Evolutionary conservation across 169 alveolate species (phyloP), one percentile per base, ranked within the genome.

Genomic region (Cryptosporidium sp.): DNA sequence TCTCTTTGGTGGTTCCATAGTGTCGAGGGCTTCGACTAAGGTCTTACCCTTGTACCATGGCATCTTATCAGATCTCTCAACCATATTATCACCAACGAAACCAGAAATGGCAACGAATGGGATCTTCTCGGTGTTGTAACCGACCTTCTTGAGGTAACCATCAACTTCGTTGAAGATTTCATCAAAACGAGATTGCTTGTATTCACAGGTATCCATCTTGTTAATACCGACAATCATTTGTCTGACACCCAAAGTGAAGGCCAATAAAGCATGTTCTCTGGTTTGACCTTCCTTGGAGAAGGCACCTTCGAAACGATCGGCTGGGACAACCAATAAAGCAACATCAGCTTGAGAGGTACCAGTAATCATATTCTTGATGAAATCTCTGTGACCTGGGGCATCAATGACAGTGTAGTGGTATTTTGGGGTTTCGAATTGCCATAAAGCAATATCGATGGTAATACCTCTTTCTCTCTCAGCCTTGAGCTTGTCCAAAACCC

Each of bases 341-440:
- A 96, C 99, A 94, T 98, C 99, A 68, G 99, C 99, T 93, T 97
- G 99, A 39, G 99, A 97, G 45, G 99, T 96, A 85, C 99, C 99
- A 56, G 99, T 97, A 94, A 98, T 98, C 99, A 98, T 98, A 95
- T 98, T 98, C 96, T 97, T 97, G 93, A 98, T 97, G 96, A 97
- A 98, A 93, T 98, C 99, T 85, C 99, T 94, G 91, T 98, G 99
- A 58, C 99, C 99, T 62, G 99, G 99, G 85, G 99, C 99, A 95
- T 98, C 99, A 92, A 98, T 97, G 93, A 98, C 98, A 85, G 99
- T 98, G 98, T 95, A 98, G 96, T 96, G 96, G 93, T 95, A 96
- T 92, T 96, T 97, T 62, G 96, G 97, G 69, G 99, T 97, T 94
- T 97, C 99, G 97, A 98, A 97, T 95, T 98, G 96, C 99, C 99